phyloP scores from a whole-genome alignment of 2,329 filamentous ascomycete species.

The Biscogniauxia sp. region DNA sequence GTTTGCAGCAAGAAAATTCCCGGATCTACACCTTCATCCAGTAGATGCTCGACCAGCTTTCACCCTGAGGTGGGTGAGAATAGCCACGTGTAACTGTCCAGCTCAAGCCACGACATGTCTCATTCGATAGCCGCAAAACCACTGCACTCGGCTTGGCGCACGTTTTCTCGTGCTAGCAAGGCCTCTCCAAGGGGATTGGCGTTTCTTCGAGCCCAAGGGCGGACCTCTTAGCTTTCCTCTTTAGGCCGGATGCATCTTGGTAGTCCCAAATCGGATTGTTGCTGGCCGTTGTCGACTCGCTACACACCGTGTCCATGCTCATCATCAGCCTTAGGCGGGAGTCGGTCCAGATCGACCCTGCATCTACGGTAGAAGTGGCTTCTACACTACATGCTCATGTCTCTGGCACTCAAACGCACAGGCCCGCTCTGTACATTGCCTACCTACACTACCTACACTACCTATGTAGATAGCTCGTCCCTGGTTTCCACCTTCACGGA shows the following conservation, averaged over 20 bases:
- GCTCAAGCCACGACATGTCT: not conserved
- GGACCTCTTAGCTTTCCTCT: not conserved
- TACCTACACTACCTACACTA: no score
- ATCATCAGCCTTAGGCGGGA: not conserved
- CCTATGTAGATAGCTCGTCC: constrained; percentile 12
- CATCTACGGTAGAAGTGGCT: not conserved
- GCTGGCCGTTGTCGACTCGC: not conserved
- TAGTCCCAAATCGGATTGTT: not conserved
- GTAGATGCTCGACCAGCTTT: not conserved
- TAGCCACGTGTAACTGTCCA: not conserved
- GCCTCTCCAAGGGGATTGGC: not conserved
- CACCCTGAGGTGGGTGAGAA: not conserved
- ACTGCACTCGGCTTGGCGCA: not conserved
- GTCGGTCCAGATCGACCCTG: not conserved
- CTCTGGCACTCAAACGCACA: constrained; percentile 23
- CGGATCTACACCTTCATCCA: not conserved
- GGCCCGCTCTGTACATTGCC: constrained; percentile 10
- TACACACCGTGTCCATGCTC: not conserved
- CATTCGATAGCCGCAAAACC: not conserved
- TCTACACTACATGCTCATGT: no score
- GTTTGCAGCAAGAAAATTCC: not conserved
- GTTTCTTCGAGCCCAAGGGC: not conserved
- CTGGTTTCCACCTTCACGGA: constrained; percentile 16
- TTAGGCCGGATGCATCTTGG: not conserved
- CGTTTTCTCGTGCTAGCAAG: not conserved